Conservation (phyloP, 176 grass and related monocot genomes). For the Puya raimondii region DNA sequence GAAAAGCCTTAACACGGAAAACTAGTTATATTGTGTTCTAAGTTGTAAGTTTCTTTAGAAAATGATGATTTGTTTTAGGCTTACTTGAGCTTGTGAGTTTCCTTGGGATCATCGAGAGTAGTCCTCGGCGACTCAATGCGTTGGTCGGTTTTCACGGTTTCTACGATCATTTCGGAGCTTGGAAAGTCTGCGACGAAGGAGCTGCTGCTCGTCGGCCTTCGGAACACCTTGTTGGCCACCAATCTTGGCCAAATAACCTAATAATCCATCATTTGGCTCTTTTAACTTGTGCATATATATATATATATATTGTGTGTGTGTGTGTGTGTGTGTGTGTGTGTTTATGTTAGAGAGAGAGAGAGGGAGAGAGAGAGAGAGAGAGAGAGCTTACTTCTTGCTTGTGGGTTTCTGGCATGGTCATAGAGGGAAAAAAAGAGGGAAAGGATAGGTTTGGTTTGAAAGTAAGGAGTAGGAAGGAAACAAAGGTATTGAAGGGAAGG, state of each 20-base stretch:
- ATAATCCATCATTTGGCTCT: not conserved
- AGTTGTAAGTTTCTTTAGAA: not conserved
- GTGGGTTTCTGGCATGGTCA: conserved; percentile 10
- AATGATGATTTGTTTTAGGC: not conserved
- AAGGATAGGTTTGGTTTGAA: not conserved
- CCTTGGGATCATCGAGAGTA: not conserved
- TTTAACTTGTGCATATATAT: not conserved
- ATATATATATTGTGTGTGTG: not conserved
- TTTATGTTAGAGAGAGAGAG: not conserved
- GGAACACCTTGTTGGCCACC: conserved; percentile 22
- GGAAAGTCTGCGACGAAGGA: conserved; percentile 6
- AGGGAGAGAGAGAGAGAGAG: not conserved
- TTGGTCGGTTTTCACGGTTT: not conserved
- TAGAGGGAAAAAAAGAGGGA: not conserved
- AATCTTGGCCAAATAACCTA: conserved; percentile 16
- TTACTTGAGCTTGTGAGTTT: not conserved
- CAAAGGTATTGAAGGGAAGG: not conserved
- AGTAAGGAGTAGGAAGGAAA: not conserved
- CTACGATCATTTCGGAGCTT: not conserved
- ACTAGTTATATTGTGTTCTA: not conserved
- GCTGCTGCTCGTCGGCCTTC: not conserved
- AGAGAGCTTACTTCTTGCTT: conserved; percentile 16
- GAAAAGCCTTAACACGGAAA: not conserved
- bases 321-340: not conserved
- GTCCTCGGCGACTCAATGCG: not conserved